phyloP scores from a whole-genome alignment of 1,139 yeast species.

The Oligophagozyma castellii region DNA sequence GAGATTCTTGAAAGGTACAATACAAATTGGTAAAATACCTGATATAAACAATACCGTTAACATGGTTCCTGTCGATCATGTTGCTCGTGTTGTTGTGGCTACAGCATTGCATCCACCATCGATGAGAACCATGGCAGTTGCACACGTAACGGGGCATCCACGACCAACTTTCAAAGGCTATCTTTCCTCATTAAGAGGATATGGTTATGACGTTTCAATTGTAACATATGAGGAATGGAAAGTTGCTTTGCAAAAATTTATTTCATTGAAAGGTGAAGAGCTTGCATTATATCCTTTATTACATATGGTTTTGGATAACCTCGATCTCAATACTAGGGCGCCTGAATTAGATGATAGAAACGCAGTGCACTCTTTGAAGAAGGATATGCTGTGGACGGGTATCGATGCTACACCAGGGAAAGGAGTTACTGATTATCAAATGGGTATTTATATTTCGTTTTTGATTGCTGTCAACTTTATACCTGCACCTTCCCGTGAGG shows the following conservation, averaged over 20 bases:
- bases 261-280: constrained; percentile 55
- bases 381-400: constrained; percentile 51
- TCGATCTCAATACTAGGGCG: constrained; percentile 84
- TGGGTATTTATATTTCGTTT: constrained; percentile 71
- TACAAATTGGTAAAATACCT: constrained; percentile 76
- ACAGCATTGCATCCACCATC: constrained; percentile 67
- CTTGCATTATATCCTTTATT: constrained; percentile 85
- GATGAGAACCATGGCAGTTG: constrained; percentile 44
- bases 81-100: constrained; percentile 81
- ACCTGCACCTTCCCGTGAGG: constrained; percentile 39
- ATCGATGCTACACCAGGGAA: constrained; percentile 52
- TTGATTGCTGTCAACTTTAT: constrained; percentile 68
- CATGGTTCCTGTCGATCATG: constrained; percentile 98
- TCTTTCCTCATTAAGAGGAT: constrained; percentile 46
- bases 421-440: constrained; percentile 53
- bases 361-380: constrained; percentile 48
- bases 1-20: constrained; percentile 88
- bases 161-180: constrained; percentile 69
- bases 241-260: constrained; percentile 56
- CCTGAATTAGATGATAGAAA: constrained; percentile 88
- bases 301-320: constrained; percentile 84
- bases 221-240: constrained; percentile 74
- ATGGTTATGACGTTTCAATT: constrained; percentile 56
- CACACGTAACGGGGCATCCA: constrained; percentile 97
- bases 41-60: constrained; percentile 78